Conservation (phyloP, 768 basidiomycete species). For the Hysterangium stoloniferum region DNA sequence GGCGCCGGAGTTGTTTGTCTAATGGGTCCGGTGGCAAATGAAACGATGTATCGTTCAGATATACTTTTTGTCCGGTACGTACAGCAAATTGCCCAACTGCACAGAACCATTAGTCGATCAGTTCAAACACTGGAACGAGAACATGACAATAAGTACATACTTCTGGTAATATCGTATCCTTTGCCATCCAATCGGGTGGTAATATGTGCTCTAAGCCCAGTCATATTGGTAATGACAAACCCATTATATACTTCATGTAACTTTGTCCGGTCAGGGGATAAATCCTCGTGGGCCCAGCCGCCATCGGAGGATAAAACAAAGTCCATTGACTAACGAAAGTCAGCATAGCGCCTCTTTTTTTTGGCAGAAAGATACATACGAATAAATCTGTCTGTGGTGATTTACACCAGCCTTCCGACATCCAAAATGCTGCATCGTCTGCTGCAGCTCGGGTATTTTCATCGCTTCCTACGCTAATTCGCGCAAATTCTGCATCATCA, state of each 20-base stretch:
- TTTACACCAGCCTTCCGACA: conserved; percentile 67
- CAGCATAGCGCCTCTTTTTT: not conserved
- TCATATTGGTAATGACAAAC: conserved; percentile 66
- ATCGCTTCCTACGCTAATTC: conserved; percentile 57
- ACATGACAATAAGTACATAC: conserved; percentile 35
- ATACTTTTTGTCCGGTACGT: conserved; percentile 72
- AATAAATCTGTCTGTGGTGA: conserved; percentile 58
- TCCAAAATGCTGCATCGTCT: conserved; percentile 39
- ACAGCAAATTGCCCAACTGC: conserved; percentile 79
- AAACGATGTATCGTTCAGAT: conserved; percentile 63
- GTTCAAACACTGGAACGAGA: not conserved
- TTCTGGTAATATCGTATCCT: conserved; percentile 80
- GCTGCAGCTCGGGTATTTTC: conserved; percentile 37
- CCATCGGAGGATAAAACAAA: conserved; percentile 68
- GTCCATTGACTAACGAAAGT: conserved; percentile 57
- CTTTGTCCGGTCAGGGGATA: conserved; percentile 60
- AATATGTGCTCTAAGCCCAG: conserved; percentile 72
- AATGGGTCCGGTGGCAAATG: conserved; percentile 18
- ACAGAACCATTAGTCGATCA: conserved; percentile 3
- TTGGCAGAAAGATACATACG: conserved; percentile 35
- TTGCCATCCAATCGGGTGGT: conserved; percentile 73
- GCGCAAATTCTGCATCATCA: conserved; percentile 73
- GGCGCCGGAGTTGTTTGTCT: conserved; percentile 17
- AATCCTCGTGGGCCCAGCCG: conserved; percentile 51
- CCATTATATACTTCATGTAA: conserved; percentile 57